Conservation (phyloP, 129 eudicot genomes). For the Escallonia rubra region DNA sequence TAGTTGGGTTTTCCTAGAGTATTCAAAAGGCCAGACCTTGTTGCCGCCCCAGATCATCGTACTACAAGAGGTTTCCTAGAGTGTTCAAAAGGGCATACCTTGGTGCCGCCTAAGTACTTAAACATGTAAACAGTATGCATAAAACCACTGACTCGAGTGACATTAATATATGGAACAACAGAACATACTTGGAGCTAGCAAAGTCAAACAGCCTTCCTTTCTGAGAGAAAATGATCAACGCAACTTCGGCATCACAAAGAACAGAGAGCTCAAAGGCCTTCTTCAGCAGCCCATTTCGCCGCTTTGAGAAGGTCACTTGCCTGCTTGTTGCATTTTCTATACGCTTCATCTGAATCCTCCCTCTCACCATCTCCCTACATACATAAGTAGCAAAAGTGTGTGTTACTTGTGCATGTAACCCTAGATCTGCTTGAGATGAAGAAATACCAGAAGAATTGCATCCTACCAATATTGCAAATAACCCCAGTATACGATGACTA, state of each 20-base stretch:
- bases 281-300: constrained; percentile 74
- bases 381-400: constrained; percentile 2
- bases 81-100: no score
- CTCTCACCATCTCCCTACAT: constrained; percentile 57
- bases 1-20: no score
- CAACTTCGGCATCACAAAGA: constrained; percentile 89
- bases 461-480: no score
- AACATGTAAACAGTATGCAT: no score
- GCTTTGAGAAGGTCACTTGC: constrained; percentile 82
- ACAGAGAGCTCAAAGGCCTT: constrained; percentile 85
- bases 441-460: no score
- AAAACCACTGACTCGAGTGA: no score
- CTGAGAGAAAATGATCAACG: constrained; percentile 81
- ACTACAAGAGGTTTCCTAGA: no score
- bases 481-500: neutral
- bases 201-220: constrained; percentile 91
- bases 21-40: no score
- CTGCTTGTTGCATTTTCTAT: constrained; percentile 88
- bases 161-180: no score
- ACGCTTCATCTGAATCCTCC: constrained; percentile 88
- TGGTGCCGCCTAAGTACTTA: no score
- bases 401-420: no score
- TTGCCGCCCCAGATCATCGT: no score
- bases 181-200: constrained; percentile 76
- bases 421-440: neutral